Percentiles rank a stretch among this genome's conserved stretches.
phyloP scores from a whole-genome alignment of 2,329 filamentous ascomycete genomes.

The Cercospora zeina region DNA sequence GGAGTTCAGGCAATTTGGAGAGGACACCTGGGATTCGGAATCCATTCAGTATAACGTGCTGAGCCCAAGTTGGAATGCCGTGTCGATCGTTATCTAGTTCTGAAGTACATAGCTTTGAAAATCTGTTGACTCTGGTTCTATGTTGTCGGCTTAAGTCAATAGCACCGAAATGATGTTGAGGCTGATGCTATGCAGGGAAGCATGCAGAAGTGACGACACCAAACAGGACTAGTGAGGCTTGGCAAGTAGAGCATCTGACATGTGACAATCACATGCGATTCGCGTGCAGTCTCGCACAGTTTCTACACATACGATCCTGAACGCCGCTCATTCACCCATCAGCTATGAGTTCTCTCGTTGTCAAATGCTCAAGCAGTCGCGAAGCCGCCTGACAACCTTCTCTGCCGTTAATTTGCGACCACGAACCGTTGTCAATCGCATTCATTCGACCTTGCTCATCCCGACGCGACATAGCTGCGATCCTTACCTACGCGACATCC shows the following conservation, averaged over 20 bases:
- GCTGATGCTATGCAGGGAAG: not conserved
- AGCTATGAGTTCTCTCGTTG: not conserved
- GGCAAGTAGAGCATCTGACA: not conserved
- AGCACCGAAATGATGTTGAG: no score
- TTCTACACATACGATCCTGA: not conserved
- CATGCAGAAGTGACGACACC: not conserved
- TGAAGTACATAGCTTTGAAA: not conserved
- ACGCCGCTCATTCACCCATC: not conserved
- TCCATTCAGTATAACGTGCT: conserved; percentile 24
- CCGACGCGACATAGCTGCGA: not conserved
- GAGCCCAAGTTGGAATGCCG: conserved; percentile 27
- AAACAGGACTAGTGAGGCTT: not conserved
- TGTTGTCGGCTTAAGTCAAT: no score
- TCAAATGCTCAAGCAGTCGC: not conserved
- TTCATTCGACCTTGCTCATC: no score
- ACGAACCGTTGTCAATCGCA: not conserved
- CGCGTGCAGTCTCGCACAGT: not conserved
- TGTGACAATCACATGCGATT: not conserved
- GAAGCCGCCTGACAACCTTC: not conserved
- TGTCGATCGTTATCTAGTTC: conserved; percentile 23
- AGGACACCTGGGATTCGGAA: conserved; percentile 24
- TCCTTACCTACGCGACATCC: not conserved
- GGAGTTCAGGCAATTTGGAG: conserved; percentile 21
- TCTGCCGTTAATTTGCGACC: not conserved
- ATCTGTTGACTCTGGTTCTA: not conserved